Evolutionary conservation across 805 yeast species (phyloP), one percentile per base, ranked within the genome.

Genomic region (Teunomyces barrocoloradensis): DNA sequence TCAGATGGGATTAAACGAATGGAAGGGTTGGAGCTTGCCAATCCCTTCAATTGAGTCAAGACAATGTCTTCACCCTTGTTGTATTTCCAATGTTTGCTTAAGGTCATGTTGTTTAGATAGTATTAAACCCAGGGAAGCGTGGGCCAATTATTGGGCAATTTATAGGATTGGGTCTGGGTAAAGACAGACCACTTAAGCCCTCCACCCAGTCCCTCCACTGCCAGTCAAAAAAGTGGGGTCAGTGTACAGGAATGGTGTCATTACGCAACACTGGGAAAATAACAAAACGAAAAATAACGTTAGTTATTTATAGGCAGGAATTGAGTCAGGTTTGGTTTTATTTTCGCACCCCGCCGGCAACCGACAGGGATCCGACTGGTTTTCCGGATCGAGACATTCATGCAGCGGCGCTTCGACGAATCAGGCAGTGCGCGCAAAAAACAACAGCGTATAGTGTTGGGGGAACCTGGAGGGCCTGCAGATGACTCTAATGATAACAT

Each of bases 1-100:
- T 84, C 87, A 5, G 74, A 58, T 32, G 81, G 81, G 42, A 84
- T 77, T 34, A 81, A 64, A 25, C 68, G 66, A 42, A 85, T 58
- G 27, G 73, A 66, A 1, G 89, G 89, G 52, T 82, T 82, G 37
- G 80, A 56, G 21, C 74, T 71, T 11, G 73, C 77, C 36, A 84
- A 66, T 20, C 85, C 85, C 53, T 72, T 71, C 37, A 84, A 69
- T 20, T 78, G 77, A 6, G 78, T 52, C 39, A 70, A 64, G 13
- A 78, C 81, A 11, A 78, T 57, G 51, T 79, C 82, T 28, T 71
- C 73, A 33, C 71, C 56, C 32, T 59, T 46, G 29, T 63, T 58
- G 58, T 77, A 79, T 32, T 64, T 65, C 84, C 84, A 80, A 58
- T 80, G 84, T 53, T 79, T 74, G 5, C 61, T 60, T 40, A 63